phyloP scores from a whole-genome alignment of 306 rosid genomes.

The Oxytropis ochrocephala region DNA sequence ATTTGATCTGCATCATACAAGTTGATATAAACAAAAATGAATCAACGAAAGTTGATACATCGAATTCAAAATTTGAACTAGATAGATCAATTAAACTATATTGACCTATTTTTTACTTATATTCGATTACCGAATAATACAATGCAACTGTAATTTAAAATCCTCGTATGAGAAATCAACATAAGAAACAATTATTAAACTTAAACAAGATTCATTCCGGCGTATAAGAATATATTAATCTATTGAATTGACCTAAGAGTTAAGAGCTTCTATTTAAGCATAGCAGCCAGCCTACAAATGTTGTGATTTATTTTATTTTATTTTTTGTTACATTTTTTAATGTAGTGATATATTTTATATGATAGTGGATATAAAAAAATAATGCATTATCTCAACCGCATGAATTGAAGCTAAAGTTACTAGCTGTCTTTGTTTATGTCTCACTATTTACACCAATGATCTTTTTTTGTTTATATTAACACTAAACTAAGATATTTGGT shows the following conservation, averaged over 20 bases:
- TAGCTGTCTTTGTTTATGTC: slow-evolving; percentile 24
- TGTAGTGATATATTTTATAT: background rate
- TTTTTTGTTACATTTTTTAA: too few species aligned
- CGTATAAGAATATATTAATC: background rate
- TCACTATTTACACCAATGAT: slow-evolving; percentile 4
- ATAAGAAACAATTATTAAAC: background rate
- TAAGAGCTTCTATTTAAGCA: slow-evolving; percentile 2
- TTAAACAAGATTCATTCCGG: background rate
- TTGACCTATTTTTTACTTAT: too few species aligned
- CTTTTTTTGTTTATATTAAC: background rate
- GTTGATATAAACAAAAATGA: too few species aligned
- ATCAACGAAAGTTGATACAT: too few species aligned
- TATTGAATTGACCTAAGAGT: background rate
- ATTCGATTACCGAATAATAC: too few species aligned
- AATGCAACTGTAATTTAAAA: too few species aligned
- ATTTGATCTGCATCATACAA: too few species aligned
- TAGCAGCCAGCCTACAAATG: slow-evolving; percentile 9
- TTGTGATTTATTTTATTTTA: slow-evolving; percentile 5
- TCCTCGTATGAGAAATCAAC: background rate
- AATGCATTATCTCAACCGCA: slow-evolving; percentile 19
- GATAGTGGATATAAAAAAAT: slow-evolving; percentile 26
- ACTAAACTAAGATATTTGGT: slow-evolving; percentile 18
- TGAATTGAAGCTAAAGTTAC: slow-evolving; percentile 16
- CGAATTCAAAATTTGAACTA: too few species aligned
- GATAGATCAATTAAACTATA: too few species aligned